phyloP scores from a whole-genome alignment of 768 basidiomycete genomes.

The Pulveroboletus sp. region DNA sequence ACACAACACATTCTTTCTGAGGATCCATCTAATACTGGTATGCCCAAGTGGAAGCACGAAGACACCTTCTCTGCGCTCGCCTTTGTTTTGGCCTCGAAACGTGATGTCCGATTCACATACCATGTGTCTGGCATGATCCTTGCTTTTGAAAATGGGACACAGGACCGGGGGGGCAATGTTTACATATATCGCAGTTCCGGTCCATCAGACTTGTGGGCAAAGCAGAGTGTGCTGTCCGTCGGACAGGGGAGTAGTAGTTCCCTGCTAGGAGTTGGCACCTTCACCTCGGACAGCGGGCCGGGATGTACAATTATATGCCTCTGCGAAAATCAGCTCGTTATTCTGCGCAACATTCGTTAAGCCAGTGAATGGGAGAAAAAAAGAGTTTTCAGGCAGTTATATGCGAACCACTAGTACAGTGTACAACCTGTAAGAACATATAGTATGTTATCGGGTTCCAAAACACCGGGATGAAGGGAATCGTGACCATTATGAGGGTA shows the following conservation, averaged over 20 bases:
- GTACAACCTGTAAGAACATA: conserved; percentile 34
- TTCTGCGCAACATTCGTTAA: conserved; percentile 43
- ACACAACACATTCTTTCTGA: conserved; percentile 48
- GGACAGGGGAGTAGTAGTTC: conserved; percentile 67
- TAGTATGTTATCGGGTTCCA: conserved; percentile 33
- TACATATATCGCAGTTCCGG: conserved; percentile 73
- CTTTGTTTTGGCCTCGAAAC: conserved; percentile 92
- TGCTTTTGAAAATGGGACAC: conserved; percentile 78
- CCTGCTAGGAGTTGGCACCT: conserved; percentile 67
- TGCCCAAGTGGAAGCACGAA: conserved; percentile 61
- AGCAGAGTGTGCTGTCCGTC: conserved; percentile 77
- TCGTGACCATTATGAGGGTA: conserved; percentile 31
- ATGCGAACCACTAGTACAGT: conserved; percentile 27
- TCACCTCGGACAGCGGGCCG: conserved; percentile 32
- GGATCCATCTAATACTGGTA: conserved; percentile 9
- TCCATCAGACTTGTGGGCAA: conserved; percentile 55
- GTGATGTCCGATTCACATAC: conserved; percentile 81
- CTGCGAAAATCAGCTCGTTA: conserved; percentile 69
- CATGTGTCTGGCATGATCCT: conserved; percentile 59
- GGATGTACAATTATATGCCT: conserved; percentile 56
- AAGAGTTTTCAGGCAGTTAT: conserved; percentile 19
- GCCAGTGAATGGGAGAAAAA: no score
- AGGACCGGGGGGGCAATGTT: conserved; percentile 70
- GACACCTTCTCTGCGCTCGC: conserved; percentile 87
- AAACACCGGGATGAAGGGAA: conserved; percentile 25